Base-by-base conservation (phyloP, 371 early-diverging fungal species). In the Circinella minor region DNA sequence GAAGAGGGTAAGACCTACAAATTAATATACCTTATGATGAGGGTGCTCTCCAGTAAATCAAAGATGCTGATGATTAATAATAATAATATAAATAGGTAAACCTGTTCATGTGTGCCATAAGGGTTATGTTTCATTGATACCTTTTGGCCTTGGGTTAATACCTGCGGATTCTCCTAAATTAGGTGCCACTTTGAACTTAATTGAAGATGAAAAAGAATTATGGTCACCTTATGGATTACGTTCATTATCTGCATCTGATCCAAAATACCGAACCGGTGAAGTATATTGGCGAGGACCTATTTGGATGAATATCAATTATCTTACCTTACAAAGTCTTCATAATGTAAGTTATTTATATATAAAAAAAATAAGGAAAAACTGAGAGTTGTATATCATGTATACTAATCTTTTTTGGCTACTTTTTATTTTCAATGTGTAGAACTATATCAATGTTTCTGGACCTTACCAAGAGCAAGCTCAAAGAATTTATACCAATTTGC, bases 221-320 rank as follows among this genome's bases (percentile, higher is more conserved):
- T 96, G 98, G 97, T 88, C 95, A 3, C 89, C 88, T 15, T 90
- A 87, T 72, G 96, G 96, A 34, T 74, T 95, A 14, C 87, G 93
- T 5, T 95, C 96, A 4, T 73, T 98, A 47, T 94, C 95, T 10
- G 86, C 86, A 49, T 80, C 83, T 8, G 94, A 96, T 75, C 78
- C 79, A 34, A 89, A 78, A 57, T 97, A 91, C 76, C 89, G 88
- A 7, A 89, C 89, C 1, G 94, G 90, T 60, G 98, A 98, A 77
- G 91, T 95, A 74, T 97, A 97, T 75, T 98, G 98, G 98, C 85
- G 94, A 48, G 98, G 98, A 3, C 95, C 97, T 3, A 89, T 97
- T 48, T 98, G 98, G 98, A 88, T 97, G 70, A 96, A 97, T 69
- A 82, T 95, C 68, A 96, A 97, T 77, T 98, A 95, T 76, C 77